phyloP scores from a whole-genome alignment of 176 grass and related monocot genomes.

The Tillandsia fasciculata region DNA sequence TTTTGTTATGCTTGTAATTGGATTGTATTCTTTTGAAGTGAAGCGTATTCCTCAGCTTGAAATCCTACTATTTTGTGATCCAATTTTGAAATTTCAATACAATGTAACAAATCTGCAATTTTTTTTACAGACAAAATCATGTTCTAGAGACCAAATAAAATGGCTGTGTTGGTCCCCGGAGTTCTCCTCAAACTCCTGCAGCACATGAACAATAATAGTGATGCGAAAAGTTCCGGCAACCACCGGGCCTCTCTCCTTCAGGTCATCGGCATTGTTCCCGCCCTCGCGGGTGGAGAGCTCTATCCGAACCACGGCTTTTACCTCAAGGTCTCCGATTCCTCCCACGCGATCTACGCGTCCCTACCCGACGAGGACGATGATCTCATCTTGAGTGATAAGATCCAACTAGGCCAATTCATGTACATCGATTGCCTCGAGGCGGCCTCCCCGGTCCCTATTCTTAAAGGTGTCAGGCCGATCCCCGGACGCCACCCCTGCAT shows the following conservation, averaged over 20 bases:
- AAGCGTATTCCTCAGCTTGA: no score
- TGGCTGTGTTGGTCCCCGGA: slow-evolving; percentile 69
- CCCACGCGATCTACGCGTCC: slow-evolving; percentile 60
- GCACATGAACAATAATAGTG: slow-evolving; percentile 63
- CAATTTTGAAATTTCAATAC: no score
- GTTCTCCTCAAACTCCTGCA: slow-evolving; percentile 85
- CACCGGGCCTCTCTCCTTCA: slow-evolving; percentile 85
- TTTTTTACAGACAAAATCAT: background rate
- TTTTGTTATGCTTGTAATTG: no score
- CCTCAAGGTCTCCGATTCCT: slow-evolving; percentile 85
- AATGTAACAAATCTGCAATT: no score
- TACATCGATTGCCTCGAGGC: slow-evolving; percentile 61
- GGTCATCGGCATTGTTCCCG: slow-evolving; percentile 82
- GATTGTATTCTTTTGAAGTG: no score
- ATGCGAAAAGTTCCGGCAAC: slow-evolving; percentile 41
- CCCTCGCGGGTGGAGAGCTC: slow-evolving; percentile 59
- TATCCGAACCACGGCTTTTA: slow-evolving; percentile 84
- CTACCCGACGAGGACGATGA: slow-evolving; percentile 69
- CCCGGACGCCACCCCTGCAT: slow-evolving; percentile 61
- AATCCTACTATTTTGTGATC: no score
- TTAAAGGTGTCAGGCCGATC: slow-evolving; percentile 63
- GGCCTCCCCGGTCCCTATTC: slow-evolving; percentile 68
- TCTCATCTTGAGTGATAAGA: slow-evolving; percentile 80
- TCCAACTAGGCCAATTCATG: slow-evolving; percentile 89
- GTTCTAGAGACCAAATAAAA: slow-evolving; percentile 19